Conservation (phyloP, 2,329 filamentous ascomycete genomes). For the Teratosphaeria destructans region DNA sequence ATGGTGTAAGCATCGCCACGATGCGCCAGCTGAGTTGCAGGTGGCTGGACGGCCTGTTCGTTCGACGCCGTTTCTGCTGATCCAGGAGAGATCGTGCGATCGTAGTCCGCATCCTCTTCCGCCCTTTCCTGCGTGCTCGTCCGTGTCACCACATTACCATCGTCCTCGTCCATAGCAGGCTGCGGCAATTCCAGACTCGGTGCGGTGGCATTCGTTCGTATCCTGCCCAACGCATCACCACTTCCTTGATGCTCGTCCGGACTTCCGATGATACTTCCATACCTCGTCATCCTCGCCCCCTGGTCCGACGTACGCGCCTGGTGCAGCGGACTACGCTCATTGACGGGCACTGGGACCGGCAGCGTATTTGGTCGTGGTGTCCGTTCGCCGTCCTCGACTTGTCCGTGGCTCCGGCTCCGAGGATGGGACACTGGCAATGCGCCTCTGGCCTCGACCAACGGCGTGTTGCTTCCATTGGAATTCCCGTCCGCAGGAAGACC, state of each 20-base stretch:
- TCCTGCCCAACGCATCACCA: constrained; percentile 3
- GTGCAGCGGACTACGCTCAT: constrained; percentile 22
- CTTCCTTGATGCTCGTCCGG: constrained; percentile 28
- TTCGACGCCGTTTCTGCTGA: constrained; percentile 3
- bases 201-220: constrained; percentile 19
- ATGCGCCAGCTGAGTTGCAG: constrained; percentile 15
- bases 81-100: constrained; percentile 5
- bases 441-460: not conserved
- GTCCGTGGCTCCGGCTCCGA: not conserved
- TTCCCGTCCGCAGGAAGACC: constrained; percentile 1
- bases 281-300: constrained; percentile 34
- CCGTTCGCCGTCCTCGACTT: not conserved
- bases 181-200: constrained; percentile 51
- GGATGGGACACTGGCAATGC: not conserved
- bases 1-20: constrained; percentile 18
- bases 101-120: constrained; percentile 4
- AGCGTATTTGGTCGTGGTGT: not conserved
- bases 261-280: constrained; percentile 54
- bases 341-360: constrained; percentile 4
- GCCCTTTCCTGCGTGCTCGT: not conserved
- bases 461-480: constrained; percentile 7
- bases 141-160: not conserved
- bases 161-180: constrained; percentile 44
- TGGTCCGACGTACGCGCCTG: constrained; percentile 1
- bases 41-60: constrained; percentile 5